A percentile compares a stretch with the other conserved stretches of the same genome.
Evolutionary conservation across 768 basidiomycete species (phyloP).

Genomic region (Mrakia blollopis): DNA sequence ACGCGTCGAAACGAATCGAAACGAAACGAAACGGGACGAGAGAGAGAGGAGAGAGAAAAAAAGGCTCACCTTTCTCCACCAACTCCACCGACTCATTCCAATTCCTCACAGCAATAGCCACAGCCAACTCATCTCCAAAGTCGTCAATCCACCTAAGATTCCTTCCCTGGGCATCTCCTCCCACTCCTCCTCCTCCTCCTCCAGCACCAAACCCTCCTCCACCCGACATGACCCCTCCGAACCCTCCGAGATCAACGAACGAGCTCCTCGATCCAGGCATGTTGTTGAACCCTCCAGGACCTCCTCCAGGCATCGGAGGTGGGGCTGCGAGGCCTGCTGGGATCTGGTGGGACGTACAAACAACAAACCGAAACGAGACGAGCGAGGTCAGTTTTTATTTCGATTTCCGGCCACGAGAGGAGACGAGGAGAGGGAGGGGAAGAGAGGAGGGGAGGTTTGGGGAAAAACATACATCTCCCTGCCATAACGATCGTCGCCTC

Average conservation of each 20-base stretch:
- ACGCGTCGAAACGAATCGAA: neutral
- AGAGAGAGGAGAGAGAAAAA: neutral
- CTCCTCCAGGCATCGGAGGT: slow-evolving; percentile 2
- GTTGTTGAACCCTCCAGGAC: neutral
- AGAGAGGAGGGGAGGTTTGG: neutral
- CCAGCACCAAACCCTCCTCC: neutral
- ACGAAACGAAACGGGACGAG: too few relatives aligned
- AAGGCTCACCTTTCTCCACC: slow-evolving; percentile 66
- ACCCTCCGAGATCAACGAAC: slow-evolving; percentile 5
- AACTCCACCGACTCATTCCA: slow-evolving; percentile 83
- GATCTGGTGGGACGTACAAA: neutral
- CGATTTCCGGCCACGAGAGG: neutral
- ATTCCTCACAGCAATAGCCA: slow-evolving; percentile 79
- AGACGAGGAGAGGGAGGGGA: neutral
- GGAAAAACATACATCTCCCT: slow-evolving; percentile 42
- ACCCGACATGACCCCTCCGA: neutral
- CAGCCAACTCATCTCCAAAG: slow-evolving; percentile 84
- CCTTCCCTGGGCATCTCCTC: slow-evolving; percentile 49
- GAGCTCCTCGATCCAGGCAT: slow-evolving; percentile 18
- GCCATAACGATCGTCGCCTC: slow-evolving; percentile 60
- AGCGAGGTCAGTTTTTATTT: neutral
- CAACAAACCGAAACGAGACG: neutral
- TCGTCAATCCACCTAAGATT: slow-evolving; percentile 85
- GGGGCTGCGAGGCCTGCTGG: neutral
- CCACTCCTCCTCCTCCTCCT: neutral